A percentile compares a stretch with the other conserved stretches of the same genome.
Conservation (phyloP, 2,329 filamentous ascomycete genomes). For the Colletotrichum liriopes region DNA sequence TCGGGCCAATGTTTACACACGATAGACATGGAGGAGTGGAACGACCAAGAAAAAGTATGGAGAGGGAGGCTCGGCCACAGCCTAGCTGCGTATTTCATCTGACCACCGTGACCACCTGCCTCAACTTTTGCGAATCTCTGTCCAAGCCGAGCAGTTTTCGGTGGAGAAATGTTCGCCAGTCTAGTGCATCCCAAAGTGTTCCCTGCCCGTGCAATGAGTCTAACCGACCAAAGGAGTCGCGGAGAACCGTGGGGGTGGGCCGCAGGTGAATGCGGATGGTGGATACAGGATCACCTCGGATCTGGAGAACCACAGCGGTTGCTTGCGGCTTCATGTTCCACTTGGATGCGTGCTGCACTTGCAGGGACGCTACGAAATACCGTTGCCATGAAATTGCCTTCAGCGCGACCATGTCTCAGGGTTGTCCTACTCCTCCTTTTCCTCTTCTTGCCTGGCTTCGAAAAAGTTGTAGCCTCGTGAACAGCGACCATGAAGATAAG, state of each 20-base stretch:
- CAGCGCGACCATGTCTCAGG: neutral
- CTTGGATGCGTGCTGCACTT: constrained; percentile 1
- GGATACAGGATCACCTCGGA: neutral
- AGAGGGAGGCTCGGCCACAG: constrained; percentile 6
- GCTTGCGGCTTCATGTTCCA: neutral
- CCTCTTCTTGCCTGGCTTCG: neutral
- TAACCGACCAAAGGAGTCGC: neutral
- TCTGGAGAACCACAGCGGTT: neutral
- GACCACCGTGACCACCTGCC: constrained; percentile 2
- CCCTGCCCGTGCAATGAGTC: neutral
- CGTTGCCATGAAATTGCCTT: neutral
- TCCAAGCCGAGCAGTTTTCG: constrained; percentile 19
- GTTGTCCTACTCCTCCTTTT: neutral
- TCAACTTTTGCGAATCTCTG: neutral
- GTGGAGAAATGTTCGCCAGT: constrained; percentile 8
- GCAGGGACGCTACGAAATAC: neutral
- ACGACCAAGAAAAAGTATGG: constrained; percentile 29
- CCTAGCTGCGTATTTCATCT: neutral
- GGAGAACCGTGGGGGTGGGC: neutral
- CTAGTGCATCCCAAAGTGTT: neutral
- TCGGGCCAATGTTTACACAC: constrained; percentile 22
- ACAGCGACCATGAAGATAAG: no score
- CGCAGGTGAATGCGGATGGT: neutral
- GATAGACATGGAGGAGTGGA: constrained; percentile 35
- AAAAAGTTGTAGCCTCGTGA: neutral